phyloP scores from a whole-genome alignment of 495 filamentous ascomycete genomes.

The Letharia lupina region DNA sequence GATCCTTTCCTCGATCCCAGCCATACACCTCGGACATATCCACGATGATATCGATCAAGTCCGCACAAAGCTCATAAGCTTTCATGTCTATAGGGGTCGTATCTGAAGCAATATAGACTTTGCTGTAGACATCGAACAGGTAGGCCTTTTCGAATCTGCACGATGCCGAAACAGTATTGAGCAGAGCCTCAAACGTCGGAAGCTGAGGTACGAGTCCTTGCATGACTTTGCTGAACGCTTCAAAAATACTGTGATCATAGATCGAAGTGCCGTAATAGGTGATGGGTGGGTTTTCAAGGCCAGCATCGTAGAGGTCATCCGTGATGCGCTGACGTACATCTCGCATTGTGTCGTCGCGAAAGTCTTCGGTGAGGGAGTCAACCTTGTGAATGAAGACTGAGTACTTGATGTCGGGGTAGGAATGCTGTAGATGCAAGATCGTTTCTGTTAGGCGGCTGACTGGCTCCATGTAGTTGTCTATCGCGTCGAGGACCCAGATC shows the following conservation, averaged over 20 bases:
- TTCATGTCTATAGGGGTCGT: slow-evolving; percentile 84
- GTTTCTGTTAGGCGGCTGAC: slow-evolving; percentile 78
- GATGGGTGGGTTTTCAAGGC: slow-evolving; percentile 84
- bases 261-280: slow-evolving; percentile 93
- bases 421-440: slow-evolving; percentile 76
- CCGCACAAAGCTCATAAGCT: slow-evolving; percentile 93
- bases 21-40: slow-evolving; percentile 94
- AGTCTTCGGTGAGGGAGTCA: slow-evolving; percentile 90
- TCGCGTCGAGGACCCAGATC: slow-evolving; percentile 97
- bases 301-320: slow-evolving; percentile 86
- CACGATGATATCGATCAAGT: slow-evolving; percentile 96
- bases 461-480: slow-evolving; percentile 91
- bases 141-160: slow-evolving; percentile 97
- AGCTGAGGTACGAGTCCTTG: slow-evolving; percentile 93
- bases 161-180: slow-evolving; percentile 79
- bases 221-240: slow-evolving; percentile 95
- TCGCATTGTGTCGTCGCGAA: slow-evolving; percentile 83
- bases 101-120: slow-evolving; percentile 97
- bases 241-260: slow-evolving; percentile 96
- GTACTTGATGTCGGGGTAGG: slow-evolving; percentile 85
- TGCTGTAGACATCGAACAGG: slow-evolving; percentile 90
- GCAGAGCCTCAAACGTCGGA: slow-evolving; percentile 79
- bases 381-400: slow-evolving; percentile 99
- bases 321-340: slow-evolving; percentile 95
- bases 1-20: slow-evolving; percentile 53